Conservation (phyloP, 2,329 filamentous ascomycete genomes). For the Ceratocystis cacaofunesta region DNA sequence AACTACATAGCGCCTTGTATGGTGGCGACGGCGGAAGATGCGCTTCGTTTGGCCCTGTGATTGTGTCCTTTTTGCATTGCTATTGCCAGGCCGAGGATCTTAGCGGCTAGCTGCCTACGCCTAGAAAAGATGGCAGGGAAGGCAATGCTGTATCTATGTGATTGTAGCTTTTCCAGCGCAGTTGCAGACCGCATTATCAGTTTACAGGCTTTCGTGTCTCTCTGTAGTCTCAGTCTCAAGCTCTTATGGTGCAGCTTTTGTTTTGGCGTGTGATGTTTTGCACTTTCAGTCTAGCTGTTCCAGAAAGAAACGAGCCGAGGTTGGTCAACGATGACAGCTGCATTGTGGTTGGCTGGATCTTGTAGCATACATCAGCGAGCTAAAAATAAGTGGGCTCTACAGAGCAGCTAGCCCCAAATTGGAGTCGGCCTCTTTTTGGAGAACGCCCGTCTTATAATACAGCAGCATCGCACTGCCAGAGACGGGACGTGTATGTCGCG, state of each 20-base stretch:
- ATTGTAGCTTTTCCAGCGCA: no score
- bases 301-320: conserved; percentile 14
- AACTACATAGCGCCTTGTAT: not conserved
- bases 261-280: not conserved
- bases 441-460: not conserved
- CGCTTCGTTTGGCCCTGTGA: conserved; percentile 1
- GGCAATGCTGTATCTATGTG: no score
- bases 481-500: no score
- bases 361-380: not conserved
- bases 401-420: not conserved
- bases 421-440: not conserved
- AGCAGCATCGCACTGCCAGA: not conserved
- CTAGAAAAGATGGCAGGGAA: not conserved
- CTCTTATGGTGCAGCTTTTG: not conserved
- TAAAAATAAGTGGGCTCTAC: not conserved
- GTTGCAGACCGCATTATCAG: no score
- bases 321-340: conserved; percentile 10
- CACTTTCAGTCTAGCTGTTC: not conserved
- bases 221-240: no score
- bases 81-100: conserved; percentile 1
- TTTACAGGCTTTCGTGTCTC: no score
- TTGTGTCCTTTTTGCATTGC: not conserved
- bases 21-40: not conserved
- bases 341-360: conserved; percentile 8
- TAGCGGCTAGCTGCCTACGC: not conserved